Conservation (phyloP, 805 yeast species). For the Cyberlindnera nakhonratchasimensis region DNA sequence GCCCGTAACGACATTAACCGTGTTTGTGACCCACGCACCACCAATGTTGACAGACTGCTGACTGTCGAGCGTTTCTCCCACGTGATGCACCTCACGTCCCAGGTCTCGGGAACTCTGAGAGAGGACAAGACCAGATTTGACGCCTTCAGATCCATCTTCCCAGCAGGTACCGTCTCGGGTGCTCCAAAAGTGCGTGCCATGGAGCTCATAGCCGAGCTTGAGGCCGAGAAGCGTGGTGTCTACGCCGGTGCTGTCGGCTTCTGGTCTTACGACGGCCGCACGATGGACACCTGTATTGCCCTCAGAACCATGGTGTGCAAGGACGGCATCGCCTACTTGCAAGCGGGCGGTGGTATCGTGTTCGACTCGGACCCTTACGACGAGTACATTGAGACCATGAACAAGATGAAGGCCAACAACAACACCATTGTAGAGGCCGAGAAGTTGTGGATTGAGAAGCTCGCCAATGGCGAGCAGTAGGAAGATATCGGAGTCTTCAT, state of each 20-base stretch:
- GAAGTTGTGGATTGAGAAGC: conserved; percentile 57
- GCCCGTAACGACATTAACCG: conserved; percentile 96
- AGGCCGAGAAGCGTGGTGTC: conserved; percentile 89
- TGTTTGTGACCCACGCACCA: conserved; percentile 83
- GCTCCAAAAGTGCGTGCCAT: conserved; percentile 97
- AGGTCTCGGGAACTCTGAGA: conserved; percentile 89
- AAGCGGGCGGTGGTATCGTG: conserved; percentile 99
- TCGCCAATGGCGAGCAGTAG: conserved; percentile 23
- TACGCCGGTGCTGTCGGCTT: conserved; percentile 99
- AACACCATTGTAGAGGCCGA: conserved; percentile 92
- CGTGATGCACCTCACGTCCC: conserved; percentile 94
- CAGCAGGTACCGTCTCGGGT: conserved; percentile 98
- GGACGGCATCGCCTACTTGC: conserved; percentile 85
- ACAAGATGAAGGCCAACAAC: conserved; percentile 93
- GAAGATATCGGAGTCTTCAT: no score
- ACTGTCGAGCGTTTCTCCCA: conserved; percentile 93
- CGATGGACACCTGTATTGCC: conserved; percentile 98
- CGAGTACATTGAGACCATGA: conserved; percentile 94
- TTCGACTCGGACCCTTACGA: conserved; percentile 92
- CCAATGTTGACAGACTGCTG: conserved; percentile 82
- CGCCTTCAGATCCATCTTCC: conserved; percentile 96
- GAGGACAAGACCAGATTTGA: conserved; percentile 85
- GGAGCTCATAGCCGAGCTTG: conserved; percentile 89
- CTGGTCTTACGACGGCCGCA: conserved; percentile 93
- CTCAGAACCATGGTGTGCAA: conserved; percentile 95